Evolutionary conservation across 2,329 filamentous ascomycete species (phyloP), one percentile per base, ranked within the genome.

Genomic region (Botrytis fragariae): DNA sequence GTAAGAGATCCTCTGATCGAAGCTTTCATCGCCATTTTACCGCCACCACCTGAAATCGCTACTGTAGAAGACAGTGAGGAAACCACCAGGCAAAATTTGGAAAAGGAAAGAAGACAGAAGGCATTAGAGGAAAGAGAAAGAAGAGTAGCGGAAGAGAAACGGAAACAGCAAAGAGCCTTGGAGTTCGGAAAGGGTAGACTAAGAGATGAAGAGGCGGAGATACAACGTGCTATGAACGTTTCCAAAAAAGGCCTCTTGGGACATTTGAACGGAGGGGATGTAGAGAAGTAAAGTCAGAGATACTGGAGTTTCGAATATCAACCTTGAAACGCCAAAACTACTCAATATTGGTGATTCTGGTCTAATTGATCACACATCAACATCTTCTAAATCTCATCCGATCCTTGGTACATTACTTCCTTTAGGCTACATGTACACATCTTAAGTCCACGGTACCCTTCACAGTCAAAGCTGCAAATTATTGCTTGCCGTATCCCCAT

Each of bases 141-240:
- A 69, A 82, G 84, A 6, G 90, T 92, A 10, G 87, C 88, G 44
- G 89, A 91, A 78, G 88, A 92, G 80, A 91, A 89, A 82, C 83
- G 86, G 77, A 84, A 84, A 78, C 86, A 91, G 75, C 85, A 88
- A 77, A 85, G 87, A 73, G 88, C 89, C 67, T 80, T 92, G 18
- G 87, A 87, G 48, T 86, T 85, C 62, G 89, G 90, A 32, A 91
- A 88, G 77, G 89, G 89, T 0, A 82, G 86, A 62, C 78, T 93
- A 69, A 83, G 88, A 51, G 90, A 92, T 73, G 90, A 91, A 76
- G 91, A 93, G 82, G 84, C 86, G 75, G 90, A 93, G 79, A 82
- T 94, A 72, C 87, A 92, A 79, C 84, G 85, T 75, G 92, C 92
- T 1, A 91, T 93, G 90, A 87, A 86, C 74, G 86, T 93, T 20